Evolutionary conservation across 23 red algal genomes (phyloP).

Genomic region (Gracilaria gracilis): DNA sequence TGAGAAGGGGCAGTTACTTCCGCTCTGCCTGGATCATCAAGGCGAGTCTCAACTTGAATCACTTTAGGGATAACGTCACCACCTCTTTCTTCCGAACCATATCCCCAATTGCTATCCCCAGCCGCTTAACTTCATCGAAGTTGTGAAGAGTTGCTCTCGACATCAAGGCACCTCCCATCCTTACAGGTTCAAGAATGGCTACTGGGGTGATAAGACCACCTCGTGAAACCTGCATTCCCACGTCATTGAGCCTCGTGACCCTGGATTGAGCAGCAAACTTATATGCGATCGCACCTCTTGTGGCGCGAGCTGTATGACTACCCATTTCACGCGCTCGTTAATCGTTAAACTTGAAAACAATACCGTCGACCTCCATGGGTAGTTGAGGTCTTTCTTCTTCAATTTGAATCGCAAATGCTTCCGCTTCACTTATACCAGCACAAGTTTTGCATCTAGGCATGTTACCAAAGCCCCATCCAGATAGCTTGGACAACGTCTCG

Average conservation of each 20-base stretch:
- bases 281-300: constrained; percentile 72
- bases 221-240: constrained; percentile 83
- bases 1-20: constrained; percentile 16
- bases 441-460: constrained; percentile 42
- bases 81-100: constrained; percentile 55
- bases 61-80: constrained; percentile 93
- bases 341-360: constrained; percentile 78
- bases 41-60: constrained; percentile 11
- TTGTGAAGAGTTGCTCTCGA: constrained; percentile 88
- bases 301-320: constrained; percentile 67
- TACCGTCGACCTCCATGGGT: constrained; percentile 68
- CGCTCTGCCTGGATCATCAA: background rate
- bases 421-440: constrained; percentile 17
- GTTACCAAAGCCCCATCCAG: constrained; percentile 67
- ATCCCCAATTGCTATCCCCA: constrained; percentile 62
- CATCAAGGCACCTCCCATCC: constrained; percentile 69
- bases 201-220: constrained; percentile 83
- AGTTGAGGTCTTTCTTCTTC: constrained; percentile 48
- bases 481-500: constrained; percentile 45
- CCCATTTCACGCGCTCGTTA: constrained; percentile 33
- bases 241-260: constrained; percentile 65
- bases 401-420: constrained; percentile 56
- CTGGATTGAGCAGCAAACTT: constrained; percentile 70
- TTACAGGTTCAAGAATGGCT: constrained; percentile 70
- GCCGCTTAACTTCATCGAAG: constrained; percentile 70